Conservation (phyloP, 2,329 filamentous ascomycete species). For the Arachnomyces sp. region DNA sequence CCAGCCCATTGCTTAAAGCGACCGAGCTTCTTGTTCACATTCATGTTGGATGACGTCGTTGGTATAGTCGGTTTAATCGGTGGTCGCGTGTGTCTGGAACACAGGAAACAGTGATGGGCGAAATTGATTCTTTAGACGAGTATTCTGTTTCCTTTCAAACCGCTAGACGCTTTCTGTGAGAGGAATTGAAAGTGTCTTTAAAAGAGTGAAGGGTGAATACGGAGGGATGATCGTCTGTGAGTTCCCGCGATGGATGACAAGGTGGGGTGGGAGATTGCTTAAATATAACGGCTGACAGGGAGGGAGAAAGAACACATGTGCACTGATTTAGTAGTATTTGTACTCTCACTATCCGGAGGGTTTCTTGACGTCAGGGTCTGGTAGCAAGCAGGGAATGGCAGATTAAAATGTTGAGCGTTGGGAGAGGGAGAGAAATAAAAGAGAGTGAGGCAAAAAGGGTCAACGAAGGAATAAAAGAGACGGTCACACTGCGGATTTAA, state of each 20-base stretch:
- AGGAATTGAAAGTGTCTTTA: background rate
- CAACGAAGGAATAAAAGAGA: conserved; percentile 6
- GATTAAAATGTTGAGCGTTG: too few relatives aligned
- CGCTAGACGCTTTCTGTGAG: background rate
- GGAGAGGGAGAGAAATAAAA: conserved; percentile 4
- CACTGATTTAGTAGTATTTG: too few relatives aligned
- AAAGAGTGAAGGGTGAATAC: background rate
- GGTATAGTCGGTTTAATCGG: conserved; percentile 1
- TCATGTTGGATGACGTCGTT: conserved; percentile 37
- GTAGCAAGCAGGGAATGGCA: too few relatives aligned
- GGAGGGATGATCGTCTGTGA: too few relatives aligned
- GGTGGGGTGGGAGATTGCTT: too few relatives aligned
- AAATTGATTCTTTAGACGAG: background rate
- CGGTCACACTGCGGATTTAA: too few relatives aligned
- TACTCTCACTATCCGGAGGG: too few relatives aligned
- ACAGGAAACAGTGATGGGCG: too few relatives aligned
- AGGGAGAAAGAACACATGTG: too few relatives aligned
- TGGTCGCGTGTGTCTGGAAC: background rate
- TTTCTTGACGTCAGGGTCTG: too few relatives aligned
- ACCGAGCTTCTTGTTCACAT: conserved; percentile 80
- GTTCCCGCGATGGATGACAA: too few relatives aligned
- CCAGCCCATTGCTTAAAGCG: conserved; percentile 97
- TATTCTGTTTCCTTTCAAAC: background rate
- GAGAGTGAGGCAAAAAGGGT: conserved; percentile 3
- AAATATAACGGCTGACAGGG: too few relatives aligned